Evolutionary conservation across 2,329 filamentous ascomycete species (phyloP).

Genomic region (Phyllosticta citrichinensis): DNA sequence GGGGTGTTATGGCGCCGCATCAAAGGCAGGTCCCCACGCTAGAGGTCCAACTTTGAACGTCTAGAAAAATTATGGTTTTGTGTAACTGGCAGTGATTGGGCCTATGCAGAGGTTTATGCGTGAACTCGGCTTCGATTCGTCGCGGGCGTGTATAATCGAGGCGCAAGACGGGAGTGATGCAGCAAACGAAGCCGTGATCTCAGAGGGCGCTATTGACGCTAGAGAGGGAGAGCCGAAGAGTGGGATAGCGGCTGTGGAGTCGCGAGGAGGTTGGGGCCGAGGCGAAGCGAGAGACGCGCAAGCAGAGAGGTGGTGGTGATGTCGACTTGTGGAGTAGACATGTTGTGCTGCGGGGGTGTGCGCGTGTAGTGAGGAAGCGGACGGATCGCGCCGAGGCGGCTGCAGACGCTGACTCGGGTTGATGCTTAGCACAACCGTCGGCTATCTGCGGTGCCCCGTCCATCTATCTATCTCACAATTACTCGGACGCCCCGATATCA

Average conservation of each 20-base stretch:
- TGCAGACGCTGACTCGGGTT: neutral
- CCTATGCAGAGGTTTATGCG: neutral
- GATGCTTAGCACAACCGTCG: neutral
- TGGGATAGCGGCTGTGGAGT: neutral
- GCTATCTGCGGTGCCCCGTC: too few species aligned
- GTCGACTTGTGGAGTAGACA: neutral
- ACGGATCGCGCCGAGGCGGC: neutral
- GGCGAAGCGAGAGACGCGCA: neutral
- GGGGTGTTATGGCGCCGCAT: neutral
- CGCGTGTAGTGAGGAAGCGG: too few species aligned
- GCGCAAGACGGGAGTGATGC: conserved; percentile 1
- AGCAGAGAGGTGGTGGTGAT: neutral
- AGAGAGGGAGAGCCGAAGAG: neutral
- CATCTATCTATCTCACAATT: too few species aligned
- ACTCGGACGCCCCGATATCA: neutral
- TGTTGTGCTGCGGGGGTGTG: too few species aligned
- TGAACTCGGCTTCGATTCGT: neutral
- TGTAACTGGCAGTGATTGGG: conserved; percentile 3
- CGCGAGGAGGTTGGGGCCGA: neutral
- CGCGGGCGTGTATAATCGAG: neutral
- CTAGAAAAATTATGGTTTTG: conserved; percentile 8
- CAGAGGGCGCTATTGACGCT: neutral
- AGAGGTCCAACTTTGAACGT: conserved; percentile 5
- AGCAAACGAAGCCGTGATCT: neutral
- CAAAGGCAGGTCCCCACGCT: neutral